A percentile compares a stretch with the other conserved stretches of the same genome.
Conservation (phyloP, 2,329 filamentous ascomycete genomes). For the Fusarium heterosporum region DNA sequence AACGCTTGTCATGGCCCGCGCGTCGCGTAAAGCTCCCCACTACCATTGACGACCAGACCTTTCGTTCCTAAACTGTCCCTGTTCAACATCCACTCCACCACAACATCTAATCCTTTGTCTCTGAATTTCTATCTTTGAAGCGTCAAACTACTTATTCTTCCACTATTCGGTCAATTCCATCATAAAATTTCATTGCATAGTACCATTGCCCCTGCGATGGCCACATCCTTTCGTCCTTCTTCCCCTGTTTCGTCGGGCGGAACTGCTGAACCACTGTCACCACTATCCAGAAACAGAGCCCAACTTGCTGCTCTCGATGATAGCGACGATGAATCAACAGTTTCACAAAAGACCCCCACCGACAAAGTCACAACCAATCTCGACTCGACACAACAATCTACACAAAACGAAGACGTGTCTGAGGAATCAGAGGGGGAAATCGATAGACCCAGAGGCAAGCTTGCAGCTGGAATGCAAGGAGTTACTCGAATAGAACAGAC, state of each 20-base stretch:
- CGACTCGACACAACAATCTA: conserved; percentile 28
- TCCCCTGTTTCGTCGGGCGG: conserved; percentile 58
- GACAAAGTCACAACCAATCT: conserved; percentile 16
- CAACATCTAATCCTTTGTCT: conserved; percentile 10
- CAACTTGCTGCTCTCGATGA: conserved; percentile 63
- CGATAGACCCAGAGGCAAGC: conserved; percentile 67
- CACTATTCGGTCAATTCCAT: not conserved
- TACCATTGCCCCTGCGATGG: conserved; percentile 55
- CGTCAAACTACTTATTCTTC: not conserved
- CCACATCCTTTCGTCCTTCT: conserved; percentile 57
- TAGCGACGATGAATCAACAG: conserved; percentile 59
- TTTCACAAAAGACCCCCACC: conserved; percentile 21
- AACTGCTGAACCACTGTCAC: conserved; percentile 60
- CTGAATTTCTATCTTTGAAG: conserved; percentile 1
- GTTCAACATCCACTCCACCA: conserved; percentile 17
- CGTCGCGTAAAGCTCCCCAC: conserved; percentile 51
- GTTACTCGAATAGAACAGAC: conserved; percentile 36
- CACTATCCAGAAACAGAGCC: conserved; percentile 66
- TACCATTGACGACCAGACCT: conserved; percentile 37
- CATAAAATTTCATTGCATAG: not conserved
- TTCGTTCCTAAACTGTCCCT: not conserved
- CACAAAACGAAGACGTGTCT: conserved; percentile 60
- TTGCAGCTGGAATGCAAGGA: conserved; percentile 73
- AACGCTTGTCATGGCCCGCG: conserved; percentile 43
- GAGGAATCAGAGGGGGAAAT: conserved; percentile 55